Base-by-base conservation (phyloP, 1,284 basidiomycete species). In the Lentinula novae-zelandiae region DNA sequence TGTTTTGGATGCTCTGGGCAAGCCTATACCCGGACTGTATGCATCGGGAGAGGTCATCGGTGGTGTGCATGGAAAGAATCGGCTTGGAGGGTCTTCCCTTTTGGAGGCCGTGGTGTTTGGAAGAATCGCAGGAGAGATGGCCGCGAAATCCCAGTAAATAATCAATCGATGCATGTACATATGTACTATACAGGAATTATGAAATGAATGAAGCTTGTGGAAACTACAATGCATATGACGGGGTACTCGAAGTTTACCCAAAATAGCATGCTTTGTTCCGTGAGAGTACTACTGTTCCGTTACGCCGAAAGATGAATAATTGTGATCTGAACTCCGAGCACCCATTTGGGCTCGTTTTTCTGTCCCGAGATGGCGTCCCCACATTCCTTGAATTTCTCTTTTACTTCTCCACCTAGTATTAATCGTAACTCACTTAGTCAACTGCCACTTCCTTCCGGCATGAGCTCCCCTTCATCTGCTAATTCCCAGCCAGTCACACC, bases 1-100 rank as follows among this genome's bases (percentile, higher is more conserved):
- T 51, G 90, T 95, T 17, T 72, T 93, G 66, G 82, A 81, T 72
- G 76, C 73, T 51, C 77, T 17, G 22, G 82, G 81, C 62, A 84
- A 84, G 71, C 82, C 86, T 36, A 88, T 95, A 60, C 73, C 81
- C 13, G 91, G 92, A 67, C 82, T 95, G 31, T 94, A 85, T 70
- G 92, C 92, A 12, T 85, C 88, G 22, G 93, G 93, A 68, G 93
- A 95, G 76, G 83, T 94, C 42, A 93, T 90, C 44, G 93, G 93
- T 71, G 51, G 38, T 15, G 93, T 95, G 12, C 93, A 95, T 73
- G 93, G 92, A 67, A 90, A 91, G 63, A 95, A 92, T 75, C 82
- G 91, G 68, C 81, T 93, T 44, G 90, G 90, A 62, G 91, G 90
- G 44, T 86, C 83, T 46, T 92, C 89, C 15, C 72, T 91, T n/a